phyloP scores from a whole-genome alignment of 129 eudicot species.

The Centella asiatica region DNA sequence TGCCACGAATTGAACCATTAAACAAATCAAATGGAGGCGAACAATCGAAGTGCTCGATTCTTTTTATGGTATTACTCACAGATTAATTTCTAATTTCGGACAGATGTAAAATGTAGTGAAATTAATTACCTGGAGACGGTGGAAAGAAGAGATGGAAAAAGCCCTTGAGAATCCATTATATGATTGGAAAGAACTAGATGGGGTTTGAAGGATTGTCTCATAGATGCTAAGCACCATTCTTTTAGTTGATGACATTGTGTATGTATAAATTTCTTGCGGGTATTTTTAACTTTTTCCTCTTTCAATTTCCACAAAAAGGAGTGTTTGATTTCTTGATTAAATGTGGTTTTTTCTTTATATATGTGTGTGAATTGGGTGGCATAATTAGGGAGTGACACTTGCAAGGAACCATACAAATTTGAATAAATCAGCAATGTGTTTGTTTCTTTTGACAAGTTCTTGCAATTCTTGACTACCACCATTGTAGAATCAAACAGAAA shows the following conservation, averaged over 20 bases:
- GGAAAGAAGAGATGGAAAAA: neutral
- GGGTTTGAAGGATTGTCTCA: neutral
- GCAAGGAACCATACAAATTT: neutral
- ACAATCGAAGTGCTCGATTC: too few species aligned
- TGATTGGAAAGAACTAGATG: neutral
- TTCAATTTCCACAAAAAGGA: too few species aligned
- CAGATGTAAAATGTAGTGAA: neutral
- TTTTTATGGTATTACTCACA: too few species aligned
- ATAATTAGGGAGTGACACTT: neutral
- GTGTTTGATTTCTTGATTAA: neutral
- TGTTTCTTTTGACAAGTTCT: too few species aligned
- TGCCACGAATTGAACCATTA: too few species aligned
- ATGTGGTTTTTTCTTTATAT: neutral
- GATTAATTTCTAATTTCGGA: too few species aligned
- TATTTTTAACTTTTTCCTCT: too few species aligned
- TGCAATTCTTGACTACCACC: too few species aligned
- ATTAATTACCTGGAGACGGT: neutral
- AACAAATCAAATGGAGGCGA: too few species aligned
- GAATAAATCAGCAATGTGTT: too few species aligned
- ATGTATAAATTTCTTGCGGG: neutral
- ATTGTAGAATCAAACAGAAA: constrained; percentile 5
- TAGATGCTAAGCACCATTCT: neutral
- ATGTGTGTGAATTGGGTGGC: neutral
- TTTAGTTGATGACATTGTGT: neutral
- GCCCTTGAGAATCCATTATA: neutral